A percentile compares a stretch with the other conserved stretches of the same genome.
Conservation (phyloP, 1,284 basidiomycete genomes). For the Taiwanofungus camphoratus region DNA sequence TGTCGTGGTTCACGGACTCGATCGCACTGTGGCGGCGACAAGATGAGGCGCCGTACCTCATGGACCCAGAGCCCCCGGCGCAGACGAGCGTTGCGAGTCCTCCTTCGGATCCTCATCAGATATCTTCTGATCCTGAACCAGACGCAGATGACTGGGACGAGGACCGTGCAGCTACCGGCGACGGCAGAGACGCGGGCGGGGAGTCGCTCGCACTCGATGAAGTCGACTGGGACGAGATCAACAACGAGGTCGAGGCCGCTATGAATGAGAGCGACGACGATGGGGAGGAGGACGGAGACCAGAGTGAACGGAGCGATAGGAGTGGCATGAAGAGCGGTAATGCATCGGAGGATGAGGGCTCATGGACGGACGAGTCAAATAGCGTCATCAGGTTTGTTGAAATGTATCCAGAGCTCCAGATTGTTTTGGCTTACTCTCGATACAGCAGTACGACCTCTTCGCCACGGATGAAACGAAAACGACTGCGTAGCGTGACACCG, state of each 20-base stretch:
- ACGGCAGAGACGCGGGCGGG: too few species aligned
- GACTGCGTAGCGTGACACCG: slow-evolving; percentile 64
- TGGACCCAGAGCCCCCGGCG: slow-evolving; percentile 38
- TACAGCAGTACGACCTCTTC: slow-evolving; percentile 39
- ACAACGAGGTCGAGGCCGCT: slow-evolving; percentile 83
- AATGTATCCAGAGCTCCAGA: slow-evolving; percentile 2
- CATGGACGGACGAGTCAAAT: slow-evolving; percentile 38
- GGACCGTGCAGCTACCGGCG: slow-evolving; percentile 20
- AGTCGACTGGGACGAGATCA: slow-evolving; percentile 75
- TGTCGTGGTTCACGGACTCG: slow-evolving; percentile 85
- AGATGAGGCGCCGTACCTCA: slow-evolving; percentile 66
- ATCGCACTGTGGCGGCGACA: slow-evolving; percentile 76
- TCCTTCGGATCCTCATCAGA: slow-evolving; percentile 45
- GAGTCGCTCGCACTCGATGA: slow-evolving; percentile 42
- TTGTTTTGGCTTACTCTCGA: slow-evolving; percentile 3
- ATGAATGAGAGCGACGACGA: slow-evolving; percentile 76
- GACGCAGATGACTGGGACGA: slow-evolving; percentile 61
- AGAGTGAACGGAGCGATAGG: slow-evolving; percentile 24
- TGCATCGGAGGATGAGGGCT: slow-evolving; percentile 42
- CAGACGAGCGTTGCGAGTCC: slow-evolving; percentile 36
- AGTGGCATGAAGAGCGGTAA: slow-evolving; percentile 36
- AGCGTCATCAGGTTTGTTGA: slow-evolving; percentile 40
- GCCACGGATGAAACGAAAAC: slow-evolving; percentile 53
- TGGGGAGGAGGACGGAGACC: slow-evolving; percentile 30
- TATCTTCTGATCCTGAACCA: slow-evolving; percentile 62